These are phyloP conservation scores for Albizia julibrissin DNA, from an alignment of 306 rosid species.

Conservation along the genomic window DNA sequence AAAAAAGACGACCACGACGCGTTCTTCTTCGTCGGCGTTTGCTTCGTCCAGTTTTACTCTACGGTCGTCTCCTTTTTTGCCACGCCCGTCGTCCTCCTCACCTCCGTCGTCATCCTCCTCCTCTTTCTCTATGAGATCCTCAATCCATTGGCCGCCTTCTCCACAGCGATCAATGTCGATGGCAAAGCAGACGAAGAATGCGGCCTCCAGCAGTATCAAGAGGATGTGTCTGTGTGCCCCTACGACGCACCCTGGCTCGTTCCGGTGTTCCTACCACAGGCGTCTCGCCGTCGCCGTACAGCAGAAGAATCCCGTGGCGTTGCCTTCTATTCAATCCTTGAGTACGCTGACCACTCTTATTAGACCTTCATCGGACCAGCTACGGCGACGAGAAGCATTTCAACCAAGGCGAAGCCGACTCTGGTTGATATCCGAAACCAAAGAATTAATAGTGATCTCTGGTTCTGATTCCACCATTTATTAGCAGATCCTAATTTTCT, in stretches of 20 bases:
- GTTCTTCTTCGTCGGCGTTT: too few species aligned
- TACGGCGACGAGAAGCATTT: slow-evolving; percentile 57
- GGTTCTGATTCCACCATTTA: not conserved
- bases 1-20: slow-evolving; percentile 22
- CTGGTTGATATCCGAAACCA: slow-evolving; percentile 28
- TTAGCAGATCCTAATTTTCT: not conserved
- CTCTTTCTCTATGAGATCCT: slow-evolving; percentile 34
- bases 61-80: slow-evolving; percentile 29
- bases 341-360: slow-evolving; percentile 46
- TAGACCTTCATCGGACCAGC: slow-evolving; percentile 55
- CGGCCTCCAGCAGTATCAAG: slow-evolving; percentile 31
- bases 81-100: slow-evolving; percentile 39
- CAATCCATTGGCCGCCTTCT: slow-evolving; percentile 34
- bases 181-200: slow-evolving; percentile 33
- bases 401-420: slow-evolving; percentile 57
- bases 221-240: slow-evolving; percentile 66
- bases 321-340: slow-evolving; percentile 27
- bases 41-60: too few species aligned
- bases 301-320: slow-evolving; percentile 22
- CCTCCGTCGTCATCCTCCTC: not conserved
- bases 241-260: slow-evolving; percentile 70
- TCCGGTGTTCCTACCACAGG: slow-evolving; percentile 67
- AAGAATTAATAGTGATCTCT: not conserved
- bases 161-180: slow-evolving; percentile 37
- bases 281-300: slow-evolving; percentile 32